Conservation (phyloP, 768 basidiomycete species). For the Omphalotus guepiniiformis region DNA sequence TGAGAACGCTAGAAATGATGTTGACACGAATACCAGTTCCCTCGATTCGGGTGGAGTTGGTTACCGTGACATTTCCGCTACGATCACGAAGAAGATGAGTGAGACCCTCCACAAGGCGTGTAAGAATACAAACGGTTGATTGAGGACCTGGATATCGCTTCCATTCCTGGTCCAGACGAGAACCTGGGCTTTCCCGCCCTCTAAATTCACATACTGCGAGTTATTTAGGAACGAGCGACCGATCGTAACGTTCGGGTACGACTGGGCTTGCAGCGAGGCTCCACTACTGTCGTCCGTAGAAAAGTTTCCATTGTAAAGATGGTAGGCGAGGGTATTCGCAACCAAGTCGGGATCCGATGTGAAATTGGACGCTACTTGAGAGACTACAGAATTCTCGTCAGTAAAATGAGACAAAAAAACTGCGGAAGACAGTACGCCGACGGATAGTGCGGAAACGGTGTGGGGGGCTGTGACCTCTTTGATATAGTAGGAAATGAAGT, state of each 20-base stretch:
- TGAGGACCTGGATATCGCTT: conserved; percentile 41
- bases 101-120: not conserved
- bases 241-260: conserved; percentile 55
- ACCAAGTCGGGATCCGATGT: conserved; percentile 14
- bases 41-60: conserved; percentile 32
- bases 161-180: conserved; percentile 40
- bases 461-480: not conserved
- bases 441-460: not conserved
- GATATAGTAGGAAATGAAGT: no score
- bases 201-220: conserved; percentile 43
- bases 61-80: conserved; percentile 31
- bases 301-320: conserved; percentile 45
- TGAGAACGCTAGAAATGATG: conserved; percentile 48
- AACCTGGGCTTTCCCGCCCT: conserved; percentile 56
- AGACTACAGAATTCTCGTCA: conserved; percentile 2
- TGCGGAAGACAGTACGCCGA: not conserved
- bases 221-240: conserved; percentile 61
- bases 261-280: conserved; percentile 30
- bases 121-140: conserved; percentile 36
- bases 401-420: no score
- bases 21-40: conserved; percentile 18
- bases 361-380: not conserved
- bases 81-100: conserved; percentile 4
- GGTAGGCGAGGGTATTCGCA: conserved; percentile 43
- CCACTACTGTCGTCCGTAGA: conserved; percentile 4